Evolutionary conservation across 2,329 filamentous ascomycete genomes (phyloP).

Genomic region (Paraconiothyrium brasiliense): DNA sequence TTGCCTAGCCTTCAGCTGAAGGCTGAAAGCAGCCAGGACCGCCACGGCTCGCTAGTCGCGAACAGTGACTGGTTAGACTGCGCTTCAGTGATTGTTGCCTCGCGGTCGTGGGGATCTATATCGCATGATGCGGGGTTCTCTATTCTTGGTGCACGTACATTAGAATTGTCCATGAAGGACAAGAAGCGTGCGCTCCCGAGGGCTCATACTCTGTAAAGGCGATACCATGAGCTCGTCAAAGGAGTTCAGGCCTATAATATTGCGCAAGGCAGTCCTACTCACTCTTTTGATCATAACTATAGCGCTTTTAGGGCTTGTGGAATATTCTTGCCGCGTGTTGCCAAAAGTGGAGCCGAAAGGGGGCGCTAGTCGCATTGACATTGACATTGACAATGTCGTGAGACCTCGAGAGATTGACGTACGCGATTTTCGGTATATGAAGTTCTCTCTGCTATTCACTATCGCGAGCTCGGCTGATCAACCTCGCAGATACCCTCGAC

Average conservation of each 20-base stretch:
- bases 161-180: not conserved
- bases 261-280: conserved; percentile 9
- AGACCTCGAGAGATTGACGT: not conserved
- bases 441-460: not conserved
- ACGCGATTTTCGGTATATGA: not conserved
- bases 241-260: conserved; percentile 5
- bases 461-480: not conserved
- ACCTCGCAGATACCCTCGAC: not conserved
- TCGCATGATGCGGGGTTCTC: not conserved
- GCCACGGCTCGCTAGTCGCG: not conserved
- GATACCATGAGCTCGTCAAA: not conserved
- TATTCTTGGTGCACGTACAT: not conserved
- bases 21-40: conserved; percentile 1
- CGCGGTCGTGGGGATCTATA: not conserved
- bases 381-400: not conserved
- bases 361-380: not conserved
- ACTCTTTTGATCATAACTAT: conserved; percentile 1
- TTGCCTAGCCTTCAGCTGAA: too few species aligned
- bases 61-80: not conserved
- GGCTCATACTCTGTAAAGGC: too few species aligned
- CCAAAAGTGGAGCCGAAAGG: not conserved
- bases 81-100: not conserved
- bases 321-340: conserved; percentile 11
- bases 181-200: too few species aligned
- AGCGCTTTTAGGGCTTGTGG: conserved; percentile 11